Evolutionary conservation across 169 alveolate genomes (phyloP), one percentile per base, ranked within the genome.

Genomic region (Plasmodium fragile): DNA sequence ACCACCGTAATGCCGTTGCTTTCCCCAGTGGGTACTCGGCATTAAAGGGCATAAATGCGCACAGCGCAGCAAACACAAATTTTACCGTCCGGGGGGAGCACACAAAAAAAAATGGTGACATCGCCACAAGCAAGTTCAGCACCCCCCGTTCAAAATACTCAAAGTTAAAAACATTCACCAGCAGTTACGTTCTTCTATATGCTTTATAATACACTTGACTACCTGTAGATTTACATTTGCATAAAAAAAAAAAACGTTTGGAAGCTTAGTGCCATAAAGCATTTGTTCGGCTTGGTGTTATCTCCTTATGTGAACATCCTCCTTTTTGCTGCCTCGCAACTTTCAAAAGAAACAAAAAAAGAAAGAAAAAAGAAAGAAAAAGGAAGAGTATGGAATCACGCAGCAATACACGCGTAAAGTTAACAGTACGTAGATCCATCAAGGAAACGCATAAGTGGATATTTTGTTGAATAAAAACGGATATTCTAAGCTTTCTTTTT

Each of bases 371-470:
- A 34, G 5, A 59, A 59, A 18, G 1, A 59, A 59, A 25, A 25
- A 59, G 18, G n/a, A n/a, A 59, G 10, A 18, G 2, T 59, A 59
- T 59, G 32, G 32, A 59, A 59, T 25, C 32, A 18, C 11, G 0
- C 25, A 25, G 73, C 36, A 59, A 4, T 5, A 59, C 25, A 4
- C 10, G 73, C 36, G 73, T 11, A n/a, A 59, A 59, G 25, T 59
- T 59, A n/a, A 59, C 73, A 59, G 32, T n/a, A 59, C 73, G 11
- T 59, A 59, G 73, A 59, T 59, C 73, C 73, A 59, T 59, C 73
- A 59, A 4, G 32, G 73, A 59, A 59, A 59, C 32, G 34, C 73
- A n/a, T 25, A 59, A 59, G 5, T 59, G 25, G 32, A n/a, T 25
- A 59, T 59, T 8, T 8, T 59, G 32, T n/a, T 59, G 25, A 1